phyloP scores from a whole-genome alignment of 495 filamentous ascomycete species.

The Cercophora newfieldiana region DNA sequence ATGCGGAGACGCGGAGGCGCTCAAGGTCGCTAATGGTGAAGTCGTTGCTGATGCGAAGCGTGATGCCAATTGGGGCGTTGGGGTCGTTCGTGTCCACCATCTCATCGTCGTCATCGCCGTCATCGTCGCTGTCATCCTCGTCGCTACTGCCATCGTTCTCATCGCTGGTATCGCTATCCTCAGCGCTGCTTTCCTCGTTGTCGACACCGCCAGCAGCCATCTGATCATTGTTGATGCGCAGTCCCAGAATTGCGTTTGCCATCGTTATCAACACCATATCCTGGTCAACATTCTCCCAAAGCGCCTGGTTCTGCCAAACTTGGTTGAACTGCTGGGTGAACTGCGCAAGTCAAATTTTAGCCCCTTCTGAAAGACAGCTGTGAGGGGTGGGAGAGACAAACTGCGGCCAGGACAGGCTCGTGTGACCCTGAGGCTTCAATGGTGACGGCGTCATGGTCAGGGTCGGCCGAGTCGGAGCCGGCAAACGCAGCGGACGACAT shows the following conservation, averaged over 20 bases:
- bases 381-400: constrained; percentile 11
- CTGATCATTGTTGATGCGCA: too few relatives aligned
- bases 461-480: constrained; percentile 4
- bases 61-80: constrained; percentile 1
- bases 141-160: constrained; percentile 2
- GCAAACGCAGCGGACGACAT: constrained; percentile 7
- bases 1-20: constrained; percentile 2
- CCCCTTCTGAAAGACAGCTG: constrained; percentile 9
- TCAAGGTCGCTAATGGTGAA: neutral
- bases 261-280: neutral
- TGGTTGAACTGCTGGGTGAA: constrained; percentile 8
- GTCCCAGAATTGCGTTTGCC: constrained; percentile 8
- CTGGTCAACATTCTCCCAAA: constrained; percentile 9
- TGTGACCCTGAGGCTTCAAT: constrained; percentile 10
- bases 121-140: constrained; percentile 1
- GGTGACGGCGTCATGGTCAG: neutral
- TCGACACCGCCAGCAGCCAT: constrained; percentile 1
- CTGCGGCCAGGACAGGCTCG: constrained; percentile 9
- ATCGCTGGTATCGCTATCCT: neutral
- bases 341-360: constrained; percentile 12
- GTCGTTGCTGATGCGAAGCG: constrained; percentile 1
- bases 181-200: constrained; percentile 5
- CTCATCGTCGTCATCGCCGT: neutral
- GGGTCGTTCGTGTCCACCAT: constrained; percentile 5
- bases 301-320: constrained; percentile 8